Base-by-base conservation (phyloP, 2,329 filamentous ascomycete species). In the Xylariaceae sp. region DNA sequence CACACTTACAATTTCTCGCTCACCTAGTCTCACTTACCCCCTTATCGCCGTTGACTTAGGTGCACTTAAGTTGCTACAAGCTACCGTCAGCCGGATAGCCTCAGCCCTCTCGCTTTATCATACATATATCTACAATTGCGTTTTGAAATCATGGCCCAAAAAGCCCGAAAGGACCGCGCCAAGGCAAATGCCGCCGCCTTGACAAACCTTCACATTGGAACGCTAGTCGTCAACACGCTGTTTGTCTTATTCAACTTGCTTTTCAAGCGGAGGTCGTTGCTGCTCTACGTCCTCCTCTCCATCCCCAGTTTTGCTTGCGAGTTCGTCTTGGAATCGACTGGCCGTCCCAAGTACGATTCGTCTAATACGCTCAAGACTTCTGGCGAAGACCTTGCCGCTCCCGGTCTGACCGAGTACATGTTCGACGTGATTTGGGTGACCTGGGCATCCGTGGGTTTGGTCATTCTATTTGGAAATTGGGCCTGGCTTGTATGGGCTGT, bases 401-500 rank as follows among this genome's bases (percentile, higher is more conserved):
- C 86, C 32, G 94, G 94, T 5, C 73, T 99, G 74, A 97, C 92
- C 11, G 94, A 96, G 72, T 97, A 95, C 75, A 89, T 97, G 87
- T 99, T 95, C 80, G 94, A 99, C 71, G 82, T 96, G 44, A 75
- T 96, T 46, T 97, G 96, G 81, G 90, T 95, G 73, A 96, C 90
- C 0, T 96, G 91, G 85, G 84, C 82, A 11, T 87, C 85, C 47
- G 74, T 89, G 38, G 70, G 85, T 9, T 68, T 86, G n/a, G 90
- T 86, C 12, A 78, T 86, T 14, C 56, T 95, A 27, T 80, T 92
- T 42, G 94, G 94, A 4, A 90, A 96, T 67, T 86, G 86, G 73
- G 88, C 73, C 12, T 83, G 78, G 79, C 65, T 80, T 17, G 59
- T 82, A 11, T 83, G 78, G 77, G 62, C 70, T 14, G 64, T 76